Conservation (phyloP, 306 rosid genomes). For the Cercis canadensis region DNA sequence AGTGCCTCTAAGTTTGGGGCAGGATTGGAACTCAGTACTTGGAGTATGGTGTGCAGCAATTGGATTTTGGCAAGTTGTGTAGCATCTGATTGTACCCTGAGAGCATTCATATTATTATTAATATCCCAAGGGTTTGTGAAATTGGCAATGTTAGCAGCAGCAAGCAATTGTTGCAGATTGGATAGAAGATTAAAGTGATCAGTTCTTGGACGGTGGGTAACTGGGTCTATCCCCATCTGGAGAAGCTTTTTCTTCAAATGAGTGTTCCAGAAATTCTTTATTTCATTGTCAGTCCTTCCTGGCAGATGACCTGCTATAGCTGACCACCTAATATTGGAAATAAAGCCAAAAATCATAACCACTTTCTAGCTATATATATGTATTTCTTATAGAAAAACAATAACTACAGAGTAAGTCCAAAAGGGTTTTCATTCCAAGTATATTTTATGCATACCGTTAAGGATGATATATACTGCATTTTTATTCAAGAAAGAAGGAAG, state of each 20-base stretch:
- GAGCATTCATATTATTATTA: too few relatives aligned
- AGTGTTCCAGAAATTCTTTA: constrained; percentile 89
- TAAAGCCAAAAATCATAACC: too few relatives aligned
- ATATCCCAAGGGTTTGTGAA: constrained; percentile 42
- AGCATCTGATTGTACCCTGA: constrained; percentile 48
- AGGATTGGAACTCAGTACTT: constrained; percentile 39
- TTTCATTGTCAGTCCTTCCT: constrained; percentile 83
- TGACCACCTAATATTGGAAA: too few relatives aligned
- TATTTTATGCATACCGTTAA: too few relatives aligned
- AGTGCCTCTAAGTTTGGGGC: constrained; percentile 39
- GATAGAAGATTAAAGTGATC: constrained; percentile 54
- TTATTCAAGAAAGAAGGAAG: too few relatives aligned
- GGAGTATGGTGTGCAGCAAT: constrained; percentile 54
- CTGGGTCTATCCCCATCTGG: constrained; percentile 81
- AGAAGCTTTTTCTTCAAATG: constrained; percentile 75
- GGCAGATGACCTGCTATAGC: constrained; percentile 82
- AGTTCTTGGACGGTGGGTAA: constrained; percentile 68
- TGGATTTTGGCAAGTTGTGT: constrained; percentile 61
- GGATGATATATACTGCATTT: too few relatives aligned
- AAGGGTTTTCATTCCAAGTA: too few relatives aligned
- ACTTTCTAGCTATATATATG: too few relatives aligned
- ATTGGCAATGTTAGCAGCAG: constrained; percentile 47
- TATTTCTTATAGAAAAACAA: too few relatives aligned
- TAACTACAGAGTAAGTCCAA: too few relatives aligned
- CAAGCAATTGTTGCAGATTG: constrained; percentile 55